Evolutionary conservation across 495 filamentous ascomycete species (phyloP).

Genomic region (Neurospora sp.): DNA sequence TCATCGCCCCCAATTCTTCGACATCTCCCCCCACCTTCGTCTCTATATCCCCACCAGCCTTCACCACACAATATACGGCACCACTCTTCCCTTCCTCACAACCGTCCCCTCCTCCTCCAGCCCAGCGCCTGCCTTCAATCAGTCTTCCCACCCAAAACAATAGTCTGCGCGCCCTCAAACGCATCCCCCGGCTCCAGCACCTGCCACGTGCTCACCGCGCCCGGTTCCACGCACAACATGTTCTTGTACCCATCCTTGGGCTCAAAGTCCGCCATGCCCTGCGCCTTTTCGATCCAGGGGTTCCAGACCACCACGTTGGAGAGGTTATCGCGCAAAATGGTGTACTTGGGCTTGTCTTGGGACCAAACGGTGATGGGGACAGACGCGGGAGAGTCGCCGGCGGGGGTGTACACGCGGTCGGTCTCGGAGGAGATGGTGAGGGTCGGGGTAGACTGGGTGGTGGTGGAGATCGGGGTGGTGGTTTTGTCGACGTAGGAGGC

Average conservation of each 20-base stretch:
- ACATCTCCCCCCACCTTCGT: too few species aligned
- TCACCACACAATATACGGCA: too few species aligned
- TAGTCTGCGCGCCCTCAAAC: slow-evolving; percentile 82
- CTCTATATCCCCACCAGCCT: too few species aligned
- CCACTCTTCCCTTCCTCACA: too few species aligned
- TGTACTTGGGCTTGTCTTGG: slow-evolving; percentile 52
- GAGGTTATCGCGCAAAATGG: slow-evolving; percentile 68
- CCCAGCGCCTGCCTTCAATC: not conserved
- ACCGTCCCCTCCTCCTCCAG: too few species aligned
- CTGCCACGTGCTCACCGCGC: slow-evolving; percentile 70
- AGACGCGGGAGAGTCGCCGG: slow-evolving; percentile 50
- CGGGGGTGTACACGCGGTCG: slow-evolving; percentile 58
- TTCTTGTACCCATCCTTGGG: slow-evolving; percentile 81
- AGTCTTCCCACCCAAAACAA: slow-evolving; percentile 20
- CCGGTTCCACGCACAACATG: slow-evolving; percentile 92
- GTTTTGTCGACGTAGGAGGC: slow-evolving; percentile 77
- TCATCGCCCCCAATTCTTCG: too few species aligned
- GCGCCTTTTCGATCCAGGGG: slow-evolving; percentile 79
- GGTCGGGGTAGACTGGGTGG: slow-evolving; percentile 45
- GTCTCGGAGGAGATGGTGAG: slow-evolving; percentile 57
- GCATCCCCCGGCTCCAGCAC: slow-evolving; percentile 76
- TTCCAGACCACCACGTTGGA: slow-evolving; percentile 94
- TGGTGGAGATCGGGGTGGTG: slow-evolving; percentile 39
- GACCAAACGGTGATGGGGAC: slow-evolving; percentile 45
- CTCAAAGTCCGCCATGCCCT: slow-evolving; percentile 74